A percentile compares a stretch with the other conserved stretches of the same genome.
These are phyloP conservation scores for Flaveria ramosissima DNA, from an alignment of 129 eudicot genomes.

Conservation along the genomic window DNA sequence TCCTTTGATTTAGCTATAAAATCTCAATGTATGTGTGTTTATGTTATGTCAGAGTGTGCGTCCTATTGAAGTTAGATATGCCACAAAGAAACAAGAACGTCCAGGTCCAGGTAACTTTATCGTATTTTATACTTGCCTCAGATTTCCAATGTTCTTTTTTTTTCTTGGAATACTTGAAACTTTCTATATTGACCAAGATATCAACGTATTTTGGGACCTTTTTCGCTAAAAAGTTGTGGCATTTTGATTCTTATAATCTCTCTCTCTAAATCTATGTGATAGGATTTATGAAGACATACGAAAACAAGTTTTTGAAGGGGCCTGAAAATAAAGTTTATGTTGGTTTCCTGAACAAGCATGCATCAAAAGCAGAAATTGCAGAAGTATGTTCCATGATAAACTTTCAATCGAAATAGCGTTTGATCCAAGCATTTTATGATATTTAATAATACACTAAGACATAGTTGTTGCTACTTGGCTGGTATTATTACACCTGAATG, in stretches of 20 bases:
- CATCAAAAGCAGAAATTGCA: slow-evolving; percentile 61
- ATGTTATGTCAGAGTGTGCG: slow-evolving; percentile 43
- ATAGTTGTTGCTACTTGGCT: neutral
- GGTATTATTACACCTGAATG: slow-evolving; percentile 17
- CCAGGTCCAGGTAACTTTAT: slow-evolving; percentile 61
- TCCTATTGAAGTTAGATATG: slow-evolving; percentile 80
- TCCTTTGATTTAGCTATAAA: slow-evolving; percentile 10
- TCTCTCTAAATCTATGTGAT: slow-evolving; percentile 24
- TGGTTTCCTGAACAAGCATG: slow-evolving; percentile 69
- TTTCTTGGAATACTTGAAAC: slow-evolving; percentile 17
- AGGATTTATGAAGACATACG: slow-evolving; percentile 34
- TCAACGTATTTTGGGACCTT: slow-evolving; percentile 19
- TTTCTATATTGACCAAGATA: slow-evolving; percentile 9
- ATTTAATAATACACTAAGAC: slow-evolving; percentile 1
- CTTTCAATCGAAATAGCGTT: slow-evolving; percentile 1
- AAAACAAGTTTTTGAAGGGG: slow-evolving; percentile 47
- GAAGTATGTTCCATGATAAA: slow-evolving; percentile 52
- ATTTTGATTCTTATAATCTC: slow-evolving; percentile 19
- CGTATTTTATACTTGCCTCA: slow-evolving; percentile 7
- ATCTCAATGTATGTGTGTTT: slow-evolving; percentile 5
- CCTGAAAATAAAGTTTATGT: slow-evolving; percentile 63
- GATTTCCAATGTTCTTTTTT: neutral
- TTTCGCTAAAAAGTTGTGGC: neutral
- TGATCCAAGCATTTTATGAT: slow-evolving; percentile 13
- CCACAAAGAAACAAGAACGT: slow-evolving; percentile 73